Percentiles rank a stretch among this genome's conserved stretches.
Conservation (phyloP, 2,329 filamentous ascomycete genomes). For the Cladosporium sp. region DNA sequence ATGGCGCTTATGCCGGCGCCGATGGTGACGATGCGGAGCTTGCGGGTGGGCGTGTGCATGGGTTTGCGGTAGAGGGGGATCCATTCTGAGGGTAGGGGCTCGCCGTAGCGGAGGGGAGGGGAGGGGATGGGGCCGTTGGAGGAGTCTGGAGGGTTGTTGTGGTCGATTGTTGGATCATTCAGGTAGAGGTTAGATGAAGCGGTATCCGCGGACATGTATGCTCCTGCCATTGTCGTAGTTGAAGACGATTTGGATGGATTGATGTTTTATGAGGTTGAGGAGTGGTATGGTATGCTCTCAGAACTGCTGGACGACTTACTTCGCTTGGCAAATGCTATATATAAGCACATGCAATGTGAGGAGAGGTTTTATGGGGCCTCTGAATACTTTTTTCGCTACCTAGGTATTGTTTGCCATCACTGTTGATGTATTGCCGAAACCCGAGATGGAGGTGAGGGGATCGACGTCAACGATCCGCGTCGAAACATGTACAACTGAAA, state of each 20-base stretch:
- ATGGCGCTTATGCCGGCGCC: conserved; percentile 41
- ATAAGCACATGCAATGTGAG: neutral
- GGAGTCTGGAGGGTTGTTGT: conserved; percentile 23
- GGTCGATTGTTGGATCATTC: conserved; percentile 28
- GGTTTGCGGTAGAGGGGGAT: conserved; percentile 38
- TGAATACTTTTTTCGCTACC: neutral
- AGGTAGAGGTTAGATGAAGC: conserved; percentile 23
- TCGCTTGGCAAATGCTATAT: neutral
- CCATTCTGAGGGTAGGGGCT: conserved; percentile 32
- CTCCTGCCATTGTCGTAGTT: conserved; percentile 14
- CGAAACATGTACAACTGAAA: neutral
- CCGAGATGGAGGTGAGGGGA: conserved; percentile 3
- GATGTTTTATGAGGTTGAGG: neutral
- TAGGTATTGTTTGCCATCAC: neutral
- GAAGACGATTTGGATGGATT: neutral
- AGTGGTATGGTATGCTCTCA: neutral
- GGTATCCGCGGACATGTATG: conserved; percentile 11
- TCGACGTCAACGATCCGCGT: conserved; percentile 3
- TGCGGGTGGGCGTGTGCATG: conserved; percentile 32
- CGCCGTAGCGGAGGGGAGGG: conserved; percentile 30
- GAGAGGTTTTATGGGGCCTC: neutral
- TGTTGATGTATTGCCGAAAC: neutral
- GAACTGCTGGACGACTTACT: neutral
- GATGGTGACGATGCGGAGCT: conserved; percentile 34
- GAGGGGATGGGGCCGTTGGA: conserved; percentile 28